Percentiles rank a stretch among this genome's conserved stretches.
Conservation (phyloP, 805 yeast genomes). For the Yarrowia sp. region DNA sequence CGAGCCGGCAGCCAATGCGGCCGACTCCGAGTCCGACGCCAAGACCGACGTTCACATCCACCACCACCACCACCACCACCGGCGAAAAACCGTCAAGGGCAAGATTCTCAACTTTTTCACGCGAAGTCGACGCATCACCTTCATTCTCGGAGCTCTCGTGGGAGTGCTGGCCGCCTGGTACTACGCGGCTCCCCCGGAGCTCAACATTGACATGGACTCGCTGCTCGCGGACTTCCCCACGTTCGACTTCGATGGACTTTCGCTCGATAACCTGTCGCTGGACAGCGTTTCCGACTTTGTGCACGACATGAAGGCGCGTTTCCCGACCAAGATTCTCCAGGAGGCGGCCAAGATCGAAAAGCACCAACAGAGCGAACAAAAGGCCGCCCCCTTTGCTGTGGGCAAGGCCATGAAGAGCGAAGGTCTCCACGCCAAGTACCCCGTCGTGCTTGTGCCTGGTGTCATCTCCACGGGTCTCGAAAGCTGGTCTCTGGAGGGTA, state of each 20-base stretch:
- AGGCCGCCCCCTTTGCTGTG: conserved; percentile 82
- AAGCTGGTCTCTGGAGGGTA: conserved; percentile 84
- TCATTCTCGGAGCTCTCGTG: conserved; percentile 72
- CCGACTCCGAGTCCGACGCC: background rate
- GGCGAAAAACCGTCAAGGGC: conserved; percentile 9
- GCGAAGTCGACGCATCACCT: conserved; percentile 62
- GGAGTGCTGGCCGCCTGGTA: conserved; percentile 73
- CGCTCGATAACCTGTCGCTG: conserved; percentile 59
- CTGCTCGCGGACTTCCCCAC: conserved; percentile 15
- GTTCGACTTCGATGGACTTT: conserved; percentile 49
- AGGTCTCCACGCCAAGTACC: conserved; percentile 65
- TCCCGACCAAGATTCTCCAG: conserved; percentile 71
- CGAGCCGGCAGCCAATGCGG: background rate
- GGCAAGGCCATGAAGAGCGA: conserved; percentile 70
- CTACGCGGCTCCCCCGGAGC: conserved; percentile 54
- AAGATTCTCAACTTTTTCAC: conserved; percentile 39
- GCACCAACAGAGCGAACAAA: conserved; percentile 58
- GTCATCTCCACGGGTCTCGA: conserved; percentile 95
- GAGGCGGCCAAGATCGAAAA: conserved; percentile 54
- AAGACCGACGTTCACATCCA: conserved; percentile 14
- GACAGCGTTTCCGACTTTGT: conserved; percentile 65
- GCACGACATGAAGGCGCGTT: conserved; percentile 73
- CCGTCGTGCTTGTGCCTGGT: conserved; percentile 94
- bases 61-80: conserved; percentile 22
- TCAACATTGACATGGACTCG: conserved; percentile 14